These are phyloP conservation scores for Plasmodium cynomolgi DNA, from an alignment of 169 alveolate species.

Conservation along the genomic window DNA sequence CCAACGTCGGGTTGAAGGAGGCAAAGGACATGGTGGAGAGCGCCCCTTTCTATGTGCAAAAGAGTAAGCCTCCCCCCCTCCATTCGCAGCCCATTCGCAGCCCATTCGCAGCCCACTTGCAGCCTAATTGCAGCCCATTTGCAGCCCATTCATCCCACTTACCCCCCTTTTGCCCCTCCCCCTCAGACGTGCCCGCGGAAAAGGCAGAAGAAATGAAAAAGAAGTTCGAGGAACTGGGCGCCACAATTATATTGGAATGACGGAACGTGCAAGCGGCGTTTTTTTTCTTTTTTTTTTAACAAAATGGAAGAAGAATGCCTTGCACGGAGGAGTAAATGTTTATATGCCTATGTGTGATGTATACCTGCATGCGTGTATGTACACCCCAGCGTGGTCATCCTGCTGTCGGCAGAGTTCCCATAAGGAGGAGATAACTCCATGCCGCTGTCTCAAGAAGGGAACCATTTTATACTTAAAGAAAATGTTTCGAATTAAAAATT, in stretches of 20 bases:
- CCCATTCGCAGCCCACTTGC: neutral
- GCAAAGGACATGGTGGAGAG: conserved; percentile 88
- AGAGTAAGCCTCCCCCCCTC: conserved; percentile 53
- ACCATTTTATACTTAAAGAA: neutral
- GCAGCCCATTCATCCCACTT: neutral
- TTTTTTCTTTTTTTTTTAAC: conserved; percentile 24
- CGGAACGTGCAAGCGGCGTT: neutral
- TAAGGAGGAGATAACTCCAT: neutral
- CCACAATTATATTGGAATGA: conserved; percentile 79
- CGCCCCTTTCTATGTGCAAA: conserved; percentile 83
- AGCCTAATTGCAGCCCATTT: neutral
- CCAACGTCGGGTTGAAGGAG: conserved; percentile 86
- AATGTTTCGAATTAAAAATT: neutral
- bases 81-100: neutral
- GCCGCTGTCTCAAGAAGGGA: neutral
- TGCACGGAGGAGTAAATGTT: neutral
- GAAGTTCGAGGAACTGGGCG: conserved; percentile 87
- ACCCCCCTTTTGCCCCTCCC: neutral
- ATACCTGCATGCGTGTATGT: neutral
- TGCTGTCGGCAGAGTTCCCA: neutral
- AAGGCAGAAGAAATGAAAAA: conserved; percentile 86
- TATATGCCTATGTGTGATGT: neutral
- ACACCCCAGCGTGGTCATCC: neutral
- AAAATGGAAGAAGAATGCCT: neutral
- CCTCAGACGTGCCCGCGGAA: conserved; percentile 80